A percentile compares a stretch with the other conserved stretches of the same genome.
phyloP scores from a whole-genome alignment of 2,329 filamentous ascomycete genomes.

The Hymenoscyphus fraxineus region DNA sequence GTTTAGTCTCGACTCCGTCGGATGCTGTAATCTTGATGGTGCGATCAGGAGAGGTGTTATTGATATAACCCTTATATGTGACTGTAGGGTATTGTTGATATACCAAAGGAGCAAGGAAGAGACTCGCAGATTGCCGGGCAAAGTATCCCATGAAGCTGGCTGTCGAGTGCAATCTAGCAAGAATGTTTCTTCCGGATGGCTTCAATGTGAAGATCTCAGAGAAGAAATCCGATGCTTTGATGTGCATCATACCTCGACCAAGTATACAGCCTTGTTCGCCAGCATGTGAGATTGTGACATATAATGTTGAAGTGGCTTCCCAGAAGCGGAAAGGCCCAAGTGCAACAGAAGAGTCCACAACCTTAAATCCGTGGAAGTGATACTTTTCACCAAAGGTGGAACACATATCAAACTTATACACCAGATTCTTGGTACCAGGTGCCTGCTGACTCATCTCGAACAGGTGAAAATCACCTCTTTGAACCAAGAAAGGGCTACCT shows the following conservation, averaged over 20 bases:
- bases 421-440: conserved; percentile 55
- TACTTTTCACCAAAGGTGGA: conserved; percentile 49
- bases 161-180: conserved; percentile 44
- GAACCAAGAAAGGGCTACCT: conserved; percentile 59
- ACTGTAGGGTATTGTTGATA: conserved; percentile 52
- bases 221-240: conserved; percentile 50
- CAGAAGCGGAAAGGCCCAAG: conserved; percentile 55
- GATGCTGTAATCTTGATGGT: conserved; percentile 45
- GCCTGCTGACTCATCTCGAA: conserved; percentile 51
- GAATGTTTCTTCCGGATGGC: conserved; percentile 45
- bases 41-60: conserved; percentile 44
- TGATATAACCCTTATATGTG: conserved; percentile 48
- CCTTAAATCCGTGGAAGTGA: conserved; percentile 60
- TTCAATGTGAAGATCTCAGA: conserved; percentile 53
- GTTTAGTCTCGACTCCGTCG: conserved; percentile 49
- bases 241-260: conserved; percentile 58
- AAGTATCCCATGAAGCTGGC: conserved; percentile 54
- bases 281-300: conserved; percentile 51
- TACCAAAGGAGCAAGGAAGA: conserved; percentile 53
- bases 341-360: conserved; percentile 57
- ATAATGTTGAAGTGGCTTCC: conserved; percentile 59
- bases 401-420: conserved; percentile 59
- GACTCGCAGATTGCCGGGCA: conserved; percentile 47
- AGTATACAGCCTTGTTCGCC: conserved; percentile 37
- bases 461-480: conserved; percentile 53